phyloP scores from a whole-genome alignment of 768 basidiomycete species.

The Hypholoma sublateritium region DNA sequence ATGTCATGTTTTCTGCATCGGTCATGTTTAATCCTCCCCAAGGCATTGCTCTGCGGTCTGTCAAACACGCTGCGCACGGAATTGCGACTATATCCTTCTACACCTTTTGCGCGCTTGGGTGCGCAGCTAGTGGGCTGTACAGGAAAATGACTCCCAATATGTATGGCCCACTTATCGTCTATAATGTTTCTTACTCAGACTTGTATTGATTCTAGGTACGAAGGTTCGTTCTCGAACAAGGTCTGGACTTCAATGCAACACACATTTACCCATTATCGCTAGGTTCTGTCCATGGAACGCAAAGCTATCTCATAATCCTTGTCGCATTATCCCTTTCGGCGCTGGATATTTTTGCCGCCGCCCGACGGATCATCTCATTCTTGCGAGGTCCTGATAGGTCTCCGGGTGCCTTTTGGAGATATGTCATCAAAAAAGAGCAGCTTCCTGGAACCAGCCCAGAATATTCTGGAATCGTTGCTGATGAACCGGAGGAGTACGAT shows the following conservation, averaged over 20 bases:
- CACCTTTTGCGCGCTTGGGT: conserved; percentile 57
- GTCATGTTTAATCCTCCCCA: neutral
- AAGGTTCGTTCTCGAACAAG: conserved; percentile 38
- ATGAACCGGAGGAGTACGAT: conserved; percentile 57
- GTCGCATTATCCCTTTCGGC: conserved; percentile 36
- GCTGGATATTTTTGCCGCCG: conserved; percentile 51
- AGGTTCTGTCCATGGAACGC: conserved; percentile 57
- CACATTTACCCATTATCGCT: neutral
- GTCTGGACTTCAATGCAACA: neutral
- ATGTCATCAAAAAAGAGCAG: conserved; percentile 49
- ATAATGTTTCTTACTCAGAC: neutral
- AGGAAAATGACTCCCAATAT: conserved; percentile 79
- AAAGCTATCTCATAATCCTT: conserved; percentile 54
- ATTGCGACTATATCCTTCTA: conserved; percentile 66
- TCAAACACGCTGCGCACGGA: conserved; percentile 65
- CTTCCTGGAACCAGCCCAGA: conserved; percentile 36
- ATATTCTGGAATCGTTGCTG: conserved; percentile 56
- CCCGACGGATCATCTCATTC: conserved; percentile 53
- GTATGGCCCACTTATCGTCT: conserved; percentile 42
- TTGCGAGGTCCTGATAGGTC: conserved; percentile 43
- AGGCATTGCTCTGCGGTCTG: conserved; percentile 83
- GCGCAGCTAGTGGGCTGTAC: conserved; percentile 70
- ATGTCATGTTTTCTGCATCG: neutral
- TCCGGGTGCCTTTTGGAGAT: conserved; percentile 53
- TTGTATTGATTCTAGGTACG: conserved; percentile 50